These are phyloP conservation scores for Bipolaris bicolor DNA, from an alignment of 2,329 filamentous ascomycete species.

Conservation along the genomic window DNA sequence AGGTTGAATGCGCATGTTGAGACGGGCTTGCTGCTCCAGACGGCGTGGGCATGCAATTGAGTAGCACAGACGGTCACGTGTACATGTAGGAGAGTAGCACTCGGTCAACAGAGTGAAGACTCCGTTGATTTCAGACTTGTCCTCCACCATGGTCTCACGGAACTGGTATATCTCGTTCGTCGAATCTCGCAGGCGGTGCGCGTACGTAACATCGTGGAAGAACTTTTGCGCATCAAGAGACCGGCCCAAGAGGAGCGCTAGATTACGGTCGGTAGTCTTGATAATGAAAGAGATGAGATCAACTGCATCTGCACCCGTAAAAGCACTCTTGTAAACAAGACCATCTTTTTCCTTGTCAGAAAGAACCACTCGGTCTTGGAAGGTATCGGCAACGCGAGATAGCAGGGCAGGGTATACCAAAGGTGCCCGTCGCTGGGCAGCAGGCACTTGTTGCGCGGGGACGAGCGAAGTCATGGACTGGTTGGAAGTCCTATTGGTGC, in stretches of 20 bases:
- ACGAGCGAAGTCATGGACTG: slow-evolving; percentile 49
- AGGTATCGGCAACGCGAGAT: slow-evolving; percentile 91
- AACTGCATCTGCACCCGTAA: slow-evolving; percentile 93
- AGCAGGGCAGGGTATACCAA: slow-evolving; percentile 92
- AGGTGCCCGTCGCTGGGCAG: slow-evolving; percentile 67
- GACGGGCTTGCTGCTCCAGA: slow-evolving; percentile 89
- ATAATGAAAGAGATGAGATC: slow-evolving; percentile 97
- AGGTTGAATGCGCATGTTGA: slow-evolving; percentile 92
- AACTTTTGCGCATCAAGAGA: slow-evolving; percentile 97
- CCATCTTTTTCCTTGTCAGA: slow-evolving; percentile 95
- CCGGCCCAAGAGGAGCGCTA: slow-evolving; percentile 87
- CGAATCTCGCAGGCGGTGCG: slow-evolving; percentile 94
- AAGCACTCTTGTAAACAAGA: slow-evolving; percentile 94
- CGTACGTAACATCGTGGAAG: slow-evolving; percentile 98
- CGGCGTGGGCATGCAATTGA: slow-evolving; percentile 95
- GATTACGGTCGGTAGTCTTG: slow-evolving; percentile 92
- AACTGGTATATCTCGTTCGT: slow-evolving; percentile 96
- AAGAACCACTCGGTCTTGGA: slow-evolving; percentile 84
- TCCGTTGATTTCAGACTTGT: slow-evolving; percentile 84
- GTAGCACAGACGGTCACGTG: slow-evolving; percentile 92
- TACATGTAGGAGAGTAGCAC: slow-evolving; percentile 98
- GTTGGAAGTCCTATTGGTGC: slow-evolving; percentile 48
- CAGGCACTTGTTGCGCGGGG: slow-evolving; percentile 55
- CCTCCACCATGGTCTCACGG: slow-evolving; percentile 87
- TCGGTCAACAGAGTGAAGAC: slow-evolving; percentile 96